Percentiles rank a stretch among this genome's conserved stretches.
Conservation (phyloP, 139 green algal species). For the Chlamydomonas schloesseri region DNA sequence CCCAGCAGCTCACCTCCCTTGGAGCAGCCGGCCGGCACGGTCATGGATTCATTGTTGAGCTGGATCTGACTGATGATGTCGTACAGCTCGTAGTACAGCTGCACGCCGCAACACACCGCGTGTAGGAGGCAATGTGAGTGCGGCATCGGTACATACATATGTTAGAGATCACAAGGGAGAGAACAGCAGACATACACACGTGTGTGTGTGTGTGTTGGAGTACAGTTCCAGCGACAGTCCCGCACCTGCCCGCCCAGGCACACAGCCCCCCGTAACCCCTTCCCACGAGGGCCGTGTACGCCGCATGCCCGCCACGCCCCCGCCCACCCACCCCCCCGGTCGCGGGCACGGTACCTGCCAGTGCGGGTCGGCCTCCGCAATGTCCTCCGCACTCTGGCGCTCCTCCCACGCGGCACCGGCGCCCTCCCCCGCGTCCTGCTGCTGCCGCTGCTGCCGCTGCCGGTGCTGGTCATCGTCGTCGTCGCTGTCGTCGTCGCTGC, state of each 20-base stretch:
- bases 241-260: no score
- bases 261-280: no score
- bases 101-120: no score
- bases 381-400: not conserved
- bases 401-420: not conserved
- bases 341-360: constrained; percentile 10
- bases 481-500: not conserved
- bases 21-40: not conserved
- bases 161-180: no score
- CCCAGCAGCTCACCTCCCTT: constrained; percentile 24
- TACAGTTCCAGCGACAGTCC: no score
- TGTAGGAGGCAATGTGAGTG: no score
- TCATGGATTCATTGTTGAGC: constrained; percentile 9
- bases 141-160: no score
- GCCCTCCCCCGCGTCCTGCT: not conserved
- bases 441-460: not conserved
- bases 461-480: not conserved
- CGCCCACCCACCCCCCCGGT: no score
- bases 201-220: no score
- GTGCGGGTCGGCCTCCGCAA: constrained; percentile 13
- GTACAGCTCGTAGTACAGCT: constrained; percentile 24
- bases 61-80: not conserved
- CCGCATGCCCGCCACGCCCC: no score
- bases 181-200: no score
- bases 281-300: no score